A percentile compares a stretch with the other conserved stretches of the same genome.
Evolutionary conservation across 208 protist species (phyloP).

Genomic region (Porcisia hertigi): DNA sequence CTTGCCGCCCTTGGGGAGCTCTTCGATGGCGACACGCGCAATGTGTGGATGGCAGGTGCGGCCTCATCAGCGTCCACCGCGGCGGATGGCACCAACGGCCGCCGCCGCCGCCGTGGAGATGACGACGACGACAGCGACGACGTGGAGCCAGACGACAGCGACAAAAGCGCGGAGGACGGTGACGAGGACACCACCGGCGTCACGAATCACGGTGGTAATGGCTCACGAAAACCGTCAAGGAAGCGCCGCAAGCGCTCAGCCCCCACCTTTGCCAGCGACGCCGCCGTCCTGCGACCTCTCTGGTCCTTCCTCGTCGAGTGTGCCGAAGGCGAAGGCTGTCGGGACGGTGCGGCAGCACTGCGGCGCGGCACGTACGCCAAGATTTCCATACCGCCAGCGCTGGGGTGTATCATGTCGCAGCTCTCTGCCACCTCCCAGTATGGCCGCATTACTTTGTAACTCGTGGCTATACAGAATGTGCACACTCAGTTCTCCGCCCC

Average conservation of each 20-base stretch:
- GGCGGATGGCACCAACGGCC: neutral
- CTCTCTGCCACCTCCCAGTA: slow-evolving; percentile 44
- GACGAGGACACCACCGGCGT: neutral
- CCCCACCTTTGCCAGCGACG: slow-evolving; percentile 46
- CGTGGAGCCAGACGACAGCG: neutral
- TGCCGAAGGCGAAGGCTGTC: slow-evolving; percentile 46
- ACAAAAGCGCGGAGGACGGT: neutral
- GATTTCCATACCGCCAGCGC: slow-evolving; percentile 45
- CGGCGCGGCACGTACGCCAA: slow-evolving; percentile 45
- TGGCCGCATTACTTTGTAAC: slow-evolving; percentile 58
- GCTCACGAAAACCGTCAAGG: neutral
- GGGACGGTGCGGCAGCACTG: slow-evolving; percentile 39
- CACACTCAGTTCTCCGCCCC: no score
- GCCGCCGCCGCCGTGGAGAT: slow-evolving; percentile 12
- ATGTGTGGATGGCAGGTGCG: slow-evolving; percentile 22
- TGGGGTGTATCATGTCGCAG: slow-evolving; percentile 58
- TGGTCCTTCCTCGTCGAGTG: slow-evolving; percentile 73
- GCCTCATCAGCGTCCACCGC: neutral
- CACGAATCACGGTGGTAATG: neutral
- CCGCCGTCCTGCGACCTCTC: slow-evolving; percentile 49
- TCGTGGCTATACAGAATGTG: no score
- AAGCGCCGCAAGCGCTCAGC: slow-evolving; percentile 3
- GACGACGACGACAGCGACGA: slow-evolving; percentile 10
- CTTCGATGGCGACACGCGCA: slow-evolving; percentile 28
- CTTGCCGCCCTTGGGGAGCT: slow-evolving; percentile 22